These are phyloP conservation scores for Saccharomycopsis javanensis DNA, from an alignment of 805 yeast genomes.

Conservation along the genomic window DNA sequence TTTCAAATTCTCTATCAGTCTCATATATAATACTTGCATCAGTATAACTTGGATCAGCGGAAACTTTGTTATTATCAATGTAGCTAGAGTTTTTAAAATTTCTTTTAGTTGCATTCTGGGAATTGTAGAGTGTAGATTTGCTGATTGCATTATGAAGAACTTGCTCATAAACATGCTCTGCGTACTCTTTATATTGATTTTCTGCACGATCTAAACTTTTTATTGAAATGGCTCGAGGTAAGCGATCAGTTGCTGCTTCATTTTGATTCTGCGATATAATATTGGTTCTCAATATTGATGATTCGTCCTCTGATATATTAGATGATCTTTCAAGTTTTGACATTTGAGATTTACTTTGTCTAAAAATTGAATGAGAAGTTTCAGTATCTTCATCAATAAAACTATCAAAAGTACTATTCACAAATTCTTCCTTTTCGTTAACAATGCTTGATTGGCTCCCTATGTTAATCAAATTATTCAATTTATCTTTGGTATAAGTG, in stretches of 20 bases:
- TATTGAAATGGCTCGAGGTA: neutral
- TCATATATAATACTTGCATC: neutral
- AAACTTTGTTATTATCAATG: neutral
- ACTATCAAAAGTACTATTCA: neutral
- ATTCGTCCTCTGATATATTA: neutral
- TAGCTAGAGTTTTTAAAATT: neutral
- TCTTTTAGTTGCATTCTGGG: neutral
- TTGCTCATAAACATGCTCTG: neutral
- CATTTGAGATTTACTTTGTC: neutral
- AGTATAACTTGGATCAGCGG: neutral
- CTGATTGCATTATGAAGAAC: neutral
- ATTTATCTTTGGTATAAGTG: slow-evolving; percentile 17
- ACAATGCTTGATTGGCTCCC: neutral
- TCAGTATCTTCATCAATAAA: neutral
- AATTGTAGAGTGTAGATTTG: neutral
- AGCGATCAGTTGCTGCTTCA: neutral
- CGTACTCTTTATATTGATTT: neutral
- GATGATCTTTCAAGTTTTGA: neutral
- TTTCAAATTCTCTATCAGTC: neutral
- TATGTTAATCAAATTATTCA: slow-evolving; percentile 12
- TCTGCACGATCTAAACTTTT: neutral
- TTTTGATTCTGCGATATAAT: neutral
- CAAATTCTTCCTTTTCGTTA: neutral
- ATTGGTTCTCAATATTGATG: neutral
- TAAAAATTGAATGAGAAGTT: neutral